Conservation (phyloP, 257 asterid genomes). For the Solanum dulcamara region DNA sequence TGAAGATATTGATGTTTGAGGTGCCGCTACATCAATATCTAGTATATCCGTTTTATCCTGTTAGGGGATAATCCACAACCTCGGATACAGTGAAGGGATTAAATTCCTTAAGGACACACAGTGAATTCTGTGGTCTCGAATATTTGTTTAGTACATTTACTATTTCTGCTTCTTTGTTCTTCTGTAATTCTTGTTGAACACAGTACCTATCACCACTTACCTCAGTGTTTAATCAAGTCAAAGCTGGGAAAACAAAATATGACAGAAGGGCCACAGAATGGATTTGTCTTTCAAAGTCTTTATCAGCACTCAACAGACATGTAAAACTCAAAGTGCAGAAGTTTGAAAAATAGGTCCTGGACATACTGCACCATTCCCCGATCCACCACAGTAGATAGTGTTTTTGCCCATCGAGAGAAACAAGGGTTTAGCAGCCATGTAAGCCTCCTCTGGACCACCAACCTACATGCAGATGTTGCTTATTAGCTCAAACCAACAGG, state of each 20-base stretch:
- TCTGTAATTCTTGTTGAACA: too few relatives aligned
- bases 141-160: too few relatives aligned
- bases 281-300: neutral
- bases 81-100: too few relatives aligned
- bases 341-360: neutral
- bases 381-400: constrained; percentile 83
- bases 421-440: constrained; percentile 53
- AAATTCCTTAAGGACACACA: too few relatives aligned
- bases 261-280: neutral
- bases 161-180: too few relatives aligned
- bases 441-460: constrained; percentile 87
- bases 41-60: too few relatives aligned
- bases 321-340: neutral
- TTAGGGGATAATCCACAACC: too few relatives aligned
- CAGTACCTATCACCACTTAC: too few relatives aligned
- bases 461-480: constrained; percentile 34
- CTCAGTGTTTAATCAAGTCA: neutral
- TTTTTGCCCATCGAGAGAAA: constrained; percentile 86
- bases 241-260: neutral
- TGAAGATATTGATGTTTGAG: too few relatives aligned
- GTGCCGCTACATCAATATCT: too few relatives aligned
- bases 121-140: too few relatives aligned
- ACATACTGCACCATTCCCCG: constrained; percentile 95
- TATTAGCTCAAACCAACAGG: constrained; percentile 1
- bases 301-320: neutral